Base-by-base conservation (phyloP, 2,329 filamentous ascomycete genomes). In the Talaromyces piceae region DNA sequence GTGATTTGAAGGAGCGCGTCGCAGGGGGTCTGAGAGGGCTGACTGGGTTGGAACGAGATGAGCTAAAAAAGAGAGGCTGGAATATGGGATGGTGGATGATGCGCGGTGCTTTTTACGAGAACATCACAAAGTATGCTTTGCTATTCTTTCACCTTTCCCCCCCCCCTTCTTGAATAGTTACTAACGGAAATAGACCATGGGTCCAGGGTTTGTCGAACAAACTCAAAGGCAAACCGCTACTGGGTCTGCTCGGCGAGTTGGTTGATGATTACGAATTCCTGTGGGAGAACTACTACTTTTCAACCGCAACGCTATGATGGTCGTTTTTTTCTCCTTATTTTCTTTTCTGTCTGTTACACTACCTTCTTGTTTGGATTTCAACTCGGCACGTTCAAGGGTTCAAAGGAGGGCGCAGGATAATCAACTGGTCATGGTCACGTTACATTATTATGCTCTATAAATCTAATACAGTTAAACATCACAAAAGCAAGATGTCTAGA, bases 211-310 rank as follows among this genome's bases (percentile, higher is more conserved):
- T 91, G 12, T 84, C 91, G 6, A 75, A 76, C 26, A 86, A 83
- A 61, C 78, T 95, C 58, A 84, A 77, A 63, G 75, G 82, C 58
- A 86, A 84, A 63, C 83, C 87, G 48, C 77, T 95, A 68, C 80
- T 94, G 44, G 83, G 87, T 58, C 81, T 98, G 65, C 77, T 95
- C 22, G 87, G 84, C 7, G 88, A 87, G 52, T 86, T 98, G 43
- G 71, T 97, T 56, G 90, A 96, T 66, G 93, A 98, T 67, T 98
- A 98, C 66, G 88, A 95, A 69, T 97, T 94, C 67, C 76, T 98
- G 27, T 98, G 93, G 93, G 90, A 96, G 71, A 91, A 94, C 61
- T 97, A 96, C 69, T 94, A 97, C 71, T 98, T 97, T 69, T 77
- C 81, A 16, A 85, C 81, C 1, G 77, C 80, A 23, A 84, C 80